Conservation (phyloP, 2,329 filamentous ascomycete species). For the Teratosphaeria destructans region DNA sequence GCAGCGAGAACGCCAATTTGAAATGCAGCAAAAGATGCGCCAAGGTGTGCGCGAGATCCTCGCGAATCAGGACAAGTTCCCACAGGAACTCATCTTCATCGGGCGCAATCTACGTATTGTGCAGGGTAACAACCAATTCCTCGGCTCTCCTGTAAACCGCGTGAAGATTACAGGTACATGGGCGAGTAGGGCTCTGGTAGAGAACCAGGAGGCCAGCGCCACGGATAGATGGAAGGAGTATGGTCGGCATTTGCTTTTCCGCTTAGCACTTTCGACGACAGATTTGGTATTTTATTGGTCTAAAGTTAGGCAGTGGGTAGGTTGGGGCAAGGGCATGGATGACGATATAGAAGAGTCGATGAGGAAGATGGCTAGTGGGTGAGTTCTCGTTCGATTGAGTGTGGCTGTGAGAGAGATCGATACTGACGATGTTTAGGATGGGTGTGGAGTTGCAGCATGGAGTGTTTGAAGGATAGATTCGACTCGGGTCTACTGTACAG, state of each 20-base stretch:
- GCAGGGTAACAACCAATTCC: conserved; percentile 83
- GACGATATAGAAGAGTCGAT: conserved; percentile 85
- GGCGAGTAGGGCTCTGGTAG: conserved; percentile 74
- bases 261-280: conserved; percentile 60
- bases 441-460: conserved; percentile 83
- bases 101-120: conserved; percentile 87
- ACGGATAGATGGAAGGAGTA: conserved; percentile 57
- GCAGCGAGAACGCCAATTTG: conserved; percentile 54
- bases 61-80: conserved; percentile 77
- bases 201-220: conserved; percentile 56
- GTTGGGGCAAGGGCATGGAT: conserved; percentile 76
- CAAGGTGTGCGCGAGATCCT: conserved; percentile 69
- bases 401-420: conserved; percentile 5
- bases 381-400: conserved; percentile 7
- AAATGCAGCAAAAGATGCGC: conserved; percentile 66
- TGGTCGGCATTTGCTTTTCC: conserved; percentile 73
- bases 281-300: conserved; percentile 78
- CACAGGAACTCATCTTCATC: conserved; percentile 84
- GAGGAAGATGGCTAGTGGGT: conserved; percentile 65
- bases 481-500: neutral
- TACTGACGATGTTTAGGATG: conserved; percentile 46
- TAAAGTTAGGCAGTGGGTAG: conserved; percentile 65
- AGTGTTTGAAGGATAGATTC: conserved; percentile 66
- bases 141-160: conserved; percentile 79
- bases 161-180: conserved; percentile 90